Evolutionary conservation across 805 yeast genomes (phyloP).

Genomic region (Naumovozyma dairenensis): DNA sequence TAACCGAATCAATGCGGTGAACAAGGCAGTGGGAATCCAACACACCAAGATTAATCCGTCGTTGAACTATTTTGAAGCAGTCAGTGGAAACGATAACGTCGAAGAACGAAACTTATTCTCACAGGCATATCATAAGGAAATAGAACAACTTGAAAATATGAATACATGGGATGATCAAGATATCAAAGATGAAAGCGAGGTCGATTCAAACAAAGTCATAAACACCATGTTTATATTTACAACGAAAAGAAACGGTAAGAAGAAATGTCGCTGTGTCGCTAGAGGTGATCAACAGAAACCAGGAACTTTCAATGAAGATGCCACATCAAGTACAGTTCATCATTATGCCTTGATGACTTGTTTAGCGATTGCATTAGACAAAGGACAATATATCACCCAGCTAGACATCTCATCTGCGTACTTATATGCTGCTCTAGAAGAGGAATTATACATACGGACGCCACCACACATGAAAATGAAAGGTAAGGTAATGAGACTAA

Average conservation of each 20-base stretch:
- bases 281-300: constrained; percentile 10
- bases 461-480: constrained; percentile 4
- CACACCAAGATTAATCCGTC: neutral
- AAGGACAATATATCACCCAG: constrained; percentile 3
- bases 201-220: constrained; percentile 2
- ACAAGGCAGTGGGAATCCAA: neutral
- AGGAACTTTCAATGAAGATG: constrained; percentile 6
- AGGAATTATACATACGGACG: constrained; percentile 4
- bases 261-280: constrained; percentile 9
- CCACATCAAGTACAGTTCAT: constrained; percentile 5
- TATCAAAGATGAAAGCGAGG: neutral
- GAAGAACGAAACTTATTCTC: constrained; percentile 2
- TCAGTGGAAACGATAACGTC: constrained; percentile 1
- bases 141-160: constrained; percentile 8
- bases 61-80: constrained; percentile 6
- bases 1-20: neutral
- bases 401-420: constrained; percentile 5
- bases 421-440: constrained; percentile 4
- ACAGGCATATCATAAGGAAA: constrained; percentile 9
- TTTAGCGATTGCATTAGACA: constrained; percentile 4
- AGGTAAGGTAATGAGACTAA: constrained; percentile 5
- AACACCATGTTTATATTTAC: constrained; percentile 10
- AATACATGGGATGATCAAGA: constrained; percentile 6
- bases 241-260: constrained; percentile 8
- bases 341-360: constrained; percentile 10